These are phyloP conservation scores for Ceratocystiopsis brevicomis DNA, from an alignment of 2,329 filamentous ascomycete genomes.

Conservation along the genomic window DNA sequence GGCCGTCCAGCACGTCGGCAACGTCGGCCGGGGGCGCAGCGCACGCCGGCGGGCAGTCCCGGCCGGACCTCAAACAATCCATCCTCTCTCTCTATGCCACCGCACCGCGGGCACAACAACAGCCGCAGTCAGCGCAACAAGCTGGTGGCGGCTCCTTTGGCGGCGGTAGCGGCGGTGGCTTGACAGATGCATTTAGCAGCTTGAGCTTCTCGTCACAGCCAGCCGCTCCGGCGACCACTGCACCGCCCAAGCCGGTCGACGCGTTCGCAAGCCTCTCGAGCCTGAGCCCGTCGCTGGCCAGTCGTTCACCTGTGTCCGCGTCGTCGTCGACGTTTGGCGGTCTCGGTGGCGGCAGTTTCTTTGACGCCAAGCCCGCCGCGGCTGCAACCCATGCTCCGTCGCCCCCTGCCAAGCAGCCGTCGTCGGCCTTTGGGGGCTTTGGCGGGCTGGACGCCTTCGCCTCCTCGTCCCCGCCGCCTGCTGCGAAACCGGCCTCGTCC, in stretches of 20 bases:
- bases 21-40: constrained; percentile 24
- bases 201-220: constrained; percentile 24
- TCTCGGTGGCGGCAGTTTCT: constrained; percentile 62
- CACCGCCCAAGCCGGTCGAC: constrained; percentile 10
- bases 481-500: constrained; percentile 17
- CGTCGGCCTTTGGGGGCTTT: constrained; percentile 39
- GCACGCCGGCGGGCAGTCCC: constrained; percentile 45
- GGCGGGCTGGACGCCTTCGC: constrained; percentile 30
- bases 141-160: constrained; percentile 21
- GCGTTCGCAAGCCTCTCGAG: constrained; percentile 6
- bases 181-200: constrained; percentile 16
- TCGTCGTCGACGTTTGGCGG: constrained; percentile 28
- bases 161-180: constrained; percentile 18
- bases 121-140: constrained; percentile 24
- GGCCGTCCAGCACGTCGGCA: constrained; percentile 65
- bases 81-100: constrained; percentile 90
- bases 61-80: constrained; percentile 90
- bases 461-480: constrained; percentile 15
- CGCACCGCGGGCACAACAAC: constrained; percentile 54
- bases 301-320: constrained; percentile 10
- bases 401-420: constrained; percentile 1
- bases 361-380: constrained; percentile 43
- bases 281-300: constrained; percentile 11
- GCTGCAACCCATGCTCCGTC: too few species aligned
- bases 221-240: constrained; percentile 10